phyloP scores from a whole-genome alignment of 2,329 filamentous ascomycete species.

The Cladobotryum mycophilum region DNA sequence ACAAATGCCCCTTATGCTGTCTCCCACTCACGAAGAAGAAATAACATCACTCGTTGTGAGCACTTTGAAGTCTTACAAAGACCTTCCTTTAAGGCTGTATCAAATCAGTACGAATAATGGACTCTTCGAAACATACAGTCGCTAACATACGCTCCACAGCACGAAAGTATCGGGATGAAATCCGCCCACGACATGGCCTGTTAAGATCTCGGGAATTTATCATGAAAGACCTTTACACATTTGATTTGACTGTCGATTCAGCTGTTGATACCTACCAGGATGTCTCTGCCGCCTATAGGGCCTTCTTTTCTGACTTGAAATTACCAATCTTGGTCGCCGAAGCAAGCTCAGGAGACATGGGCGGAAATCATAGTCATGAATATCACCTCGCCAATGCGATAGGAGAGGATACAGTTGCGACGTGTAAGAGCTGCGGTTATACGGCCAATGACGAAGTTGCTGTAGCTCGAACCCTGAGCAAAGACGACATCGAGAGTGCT shows the following conservation, averaged over 20 bases:
- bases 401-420: constrained; percentile 81
- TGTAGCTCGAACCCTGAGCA: constrained; percentile 20
- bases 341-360: constrained; percentile 94
- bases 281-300: constrained; percentile 66
- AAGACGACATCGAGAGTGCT: background rate
- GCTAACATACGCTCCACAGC: constrained; percentile 40
- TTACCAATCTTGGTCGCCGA: constrained; percentile 79
- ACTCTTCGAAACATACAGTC: background rate
- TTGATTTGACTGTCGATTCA: constrained; percentile 62
- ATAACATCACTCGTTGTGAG: constrained; percentile 75
- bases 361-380: constrained; percentile 87
- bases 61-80: constrained; percentile 73
- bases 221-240: constrained; percentile 99
- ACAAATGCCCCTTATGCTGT: constrained; percentile 65
- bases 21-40: constrained; percentile 95
- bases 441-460: constrained; percentile 87
- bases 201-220: constrained; percentile 84
- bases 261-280: constrained; percentile 75
- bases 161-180: constrained; percentile 91
- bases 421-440: constrained; percentile 66
- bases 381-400: constrained; percentile 77
- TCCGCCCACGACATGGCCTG: constrained; percentile 79
- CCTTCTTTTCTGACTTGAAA: constrained; percentile 75
- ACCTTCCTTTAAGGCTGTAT: constrained; percentile 79
- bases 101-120: constrained; percentile 62